Evolutionary conservation across 1,284 basidiomycete genomes (phyloP).

Genomic region (Fomitopsis schrenkii): DNA sequence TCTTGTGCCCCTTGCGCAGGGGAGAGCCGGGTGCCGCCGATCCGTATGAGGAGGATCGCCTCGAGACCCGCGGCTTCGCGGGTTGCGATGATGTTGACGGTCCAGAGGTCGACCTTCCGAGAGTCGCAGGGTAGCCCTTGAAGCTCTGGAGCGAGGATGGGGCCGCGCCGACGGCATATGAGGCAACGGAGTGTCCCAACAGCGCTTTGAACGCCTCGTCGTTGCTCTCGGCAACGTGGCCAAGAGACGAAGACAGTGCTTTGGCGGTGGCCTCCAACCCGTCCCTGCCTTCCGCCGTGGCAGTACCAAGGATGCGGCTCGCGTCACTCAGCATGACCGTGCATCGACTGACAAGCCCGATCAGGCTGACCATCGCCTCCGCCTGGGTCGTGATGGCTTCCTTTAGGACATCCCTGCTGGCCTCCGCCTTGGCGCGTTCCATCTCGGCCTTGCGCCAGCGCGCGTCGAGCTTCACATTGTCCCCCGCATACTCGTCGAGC

Average conservation of each 20-base stretch:
- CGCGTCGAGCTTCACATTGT: conserved; percentile 73
- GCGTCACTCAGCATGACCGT: conserved; percentile 72
- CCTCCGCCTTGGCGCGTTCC: conserved; percentile 67
- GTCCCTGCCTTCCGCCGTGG: conserved; percentile 40
- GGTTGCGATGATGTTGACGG: conserved; percentile 40
- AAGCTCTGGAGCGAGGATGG: conserved; percentile 24
- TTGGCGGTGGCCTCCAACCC: conserved; percentile 35
- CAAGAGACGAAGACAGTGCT: conserved; percentile 47
- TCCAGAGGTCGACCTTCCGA: conserved; percentile 38
- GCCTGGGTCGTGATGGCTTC: conserved; percentile 66
- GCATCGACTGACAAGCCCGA: conserved; percentile 79
- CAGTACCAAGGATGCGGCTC: conserved; percentile 46
- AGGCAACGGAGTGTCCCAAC: conserved; percentile 59
- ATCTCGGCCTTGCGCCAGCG: conserved; percentile 67
- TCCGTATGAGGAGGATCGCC: conserved; percentile 51
- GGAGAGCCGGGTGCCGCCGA: conserved; percentile 32
- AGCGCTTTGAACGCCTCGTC: conserved; percentile 61
- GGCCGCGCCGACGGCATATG: conserved; percentile 34
- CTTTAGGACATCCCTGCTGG: conserved; percentile 64
- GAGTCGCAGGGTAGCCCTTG: conserved; percentile 34
- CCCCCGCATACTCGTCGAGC: conserved; percentile 69
- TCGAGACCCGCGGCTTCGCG: conserved; percentile 28
- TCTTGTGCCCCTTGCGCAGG: conserved; percentile 37
- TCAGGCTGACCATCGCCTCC: conserved; percentile 61
- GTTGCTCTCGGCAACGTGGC: conserved; percentile 60